Evolutionary conservation across 257 asterid genomes (phyloP), one percentile per base, ranked within the genome.

Genomic region (Scutellaria minor): DNA sequence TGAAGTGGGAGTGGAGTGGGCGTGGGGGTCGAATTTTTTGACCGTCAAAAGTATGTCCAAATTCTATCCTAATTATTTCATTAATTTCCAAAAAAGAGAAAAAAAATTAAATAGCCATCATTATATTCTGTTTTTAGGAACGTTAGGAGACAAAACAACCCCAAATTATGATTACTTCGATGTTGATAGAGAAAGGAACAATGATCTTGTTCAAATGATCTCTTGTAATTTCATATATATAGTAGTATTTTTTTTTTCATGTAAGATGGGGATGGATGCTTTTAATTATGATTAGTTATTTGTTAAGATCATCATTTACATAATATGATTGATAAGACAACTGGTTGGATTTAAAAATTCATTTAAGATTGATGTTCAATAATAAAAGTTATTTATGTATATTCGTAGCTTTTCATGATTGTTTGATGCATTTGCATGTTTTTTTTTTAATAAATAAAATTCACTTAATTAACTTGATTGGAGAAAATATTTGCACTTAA

Each of bases 31-130:
- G 1, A 9, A 45, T 45, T 74, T 53, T 70, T 77, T 77, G 61
- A 71, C 77, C 11, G 74, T 64, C 59, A 77, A 71, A 63, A 57
- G 11, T 39, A 27, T 22, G 55, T 6, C 35, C 57, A 50, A 9
- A 61, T 35, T 57, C 24, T 46, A 62, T 37, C 11, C 24, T 37
- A 55, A 70, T 53, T 20, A n/a, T 13, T 31, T 40, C 5, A 18
- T 40, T 39, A 12, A n/a, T 31, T 35, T 6, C 9, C 2, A 39
- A 37, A 37, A n/a, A 14, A 6, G 12, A 39, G 37, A 60, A n/a
- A 18, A 18, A 18, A 18, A 18, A 18, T 18, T 18, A 18, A 18
- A 18, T 18, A 18, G 18, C 37, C 53, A 62, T 70, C 66, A 57
- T 56, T 57, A 51, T 27, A 62, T 45, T 31, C 41, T 39, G 11